A percentile compares a stretch with the other conserved stretches of the same genome.
These are phyloP conservation scores for Mesembryanthemum crystallinum DNA, from an alignment of 148 eudicot genomes.

Conservation along the genomic window DNA sequence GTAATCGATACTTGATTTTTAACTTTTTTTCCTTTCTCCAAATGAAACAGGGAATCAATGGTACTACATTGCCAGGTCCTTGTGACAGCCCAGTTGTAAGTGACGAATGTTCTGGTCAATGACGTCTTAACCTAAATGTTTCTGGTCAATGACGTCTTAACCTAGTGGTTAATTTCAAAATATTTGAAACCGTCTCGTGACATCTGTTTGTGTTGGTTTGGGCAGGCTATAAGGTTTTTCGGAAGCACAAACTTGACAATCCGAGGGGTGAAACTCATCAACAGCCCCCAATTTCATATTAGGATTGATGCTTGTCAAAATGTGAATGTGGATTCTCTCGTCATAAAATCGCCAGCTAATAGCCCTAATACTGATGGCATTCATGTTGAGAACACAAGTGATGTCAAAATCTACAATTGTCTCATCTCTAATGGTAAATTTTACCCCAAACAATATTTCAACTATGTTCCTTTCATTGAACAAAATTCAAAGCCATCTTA, in stretches of 20 bases:
- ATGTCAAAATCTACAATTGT: slow-evolving; percentile 66
- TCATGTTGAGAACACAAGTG: slow-evolving; percentile 74
- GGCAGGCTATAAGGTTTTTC: slow-evolving; percentile 78
- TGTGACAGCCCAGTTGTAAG: slow-evolving; percentile 98
- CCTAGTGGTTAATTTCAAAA: neutral
- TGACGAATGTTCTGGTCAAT: neutral
- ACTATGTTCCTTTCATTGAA: neutral
- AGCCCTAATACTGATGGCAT: slow-evolving; percentile 98
- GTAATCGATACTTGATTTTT: slow-evolving; percentile 5
- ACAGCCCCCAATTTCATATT: slow-evolving; percentile 88
- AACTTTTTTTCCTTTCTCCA: neutral
- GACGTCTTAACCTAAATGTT: neutral
- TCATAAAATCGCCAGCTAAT: slow-evolving; percentile 54
- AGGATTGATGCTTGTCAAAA: slow-evolving; percentile 65
- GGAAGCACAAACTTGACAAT: slow-evolving; percentile 61
- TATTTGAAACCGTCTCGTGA: neutral
- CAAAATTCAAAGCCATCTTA: neutral
- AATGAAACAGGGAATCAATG: slow-evolving; percentile 61
- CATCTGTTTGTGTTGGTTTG: neutral
- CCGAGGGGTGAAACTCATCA: slow-evolving; percentile 51
- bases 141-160: too few relatives aligned
- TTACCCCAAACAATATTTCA: neutral
- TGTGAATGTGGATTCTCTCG: slow-evolving; percentile 55
- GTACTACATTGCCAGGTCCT: slow-evolving; percentile 62
- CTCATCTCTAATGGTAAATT: slow-evolving; percentile 69